Base-by-base conservation (phyloP, 2,329 filamentous ascomycete genomes). In the Cercospora sp. region DNA sequence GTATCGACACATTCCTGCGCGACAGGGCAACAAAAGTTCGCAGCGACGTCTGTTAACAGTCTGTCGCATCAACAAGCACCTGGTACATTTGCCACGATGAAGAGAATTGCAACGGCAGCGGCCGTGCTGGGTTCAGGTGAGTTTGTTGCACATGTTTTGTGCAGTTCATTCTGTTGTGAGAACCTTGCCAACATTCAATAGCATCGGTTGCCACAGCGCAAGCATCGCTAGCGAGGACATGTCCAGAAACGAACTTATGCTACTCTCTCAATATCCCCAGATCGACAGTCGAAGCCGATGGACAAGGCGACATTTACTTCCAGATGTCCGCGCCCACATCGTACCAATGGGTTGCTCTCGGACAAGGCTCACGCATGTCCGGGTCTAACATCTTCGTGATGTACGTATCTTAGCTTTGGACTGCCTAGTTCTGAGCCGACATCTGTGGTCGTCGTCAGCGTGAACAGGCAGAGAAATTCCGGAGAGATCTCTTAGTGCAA, bases 301-400 rank as follows among this genome's bases (percentile, higher is more conserved):
- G 83, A 12, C 80, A 73, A 36, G 86, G 87, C 23, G 84, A 87
- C 68, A 84, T 89, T 63, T 89, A 83, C 77, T 84, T 89, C 73
- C 85, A 87, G 67, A 81, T 89, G 60, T 83, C 81, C 57, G 85
- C 84, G 3, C 86, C 87, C 1, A 82, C 81, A 48, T 80, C 75
- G 5, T 82, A 86, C 73, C 76, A 83, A 77, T 89, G 85, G 84
- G 81, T 87, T 36, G 84, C 81, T 3, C 75, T 89, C 3, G 87
- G 86, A 7, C 85, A 88, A 74, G 87, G 87, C 28, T 78, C 72
- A 1, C 70, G 75, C 20, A 89, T 89, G 87, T 71, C 76, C 16
- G 83, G 82, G 23, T 76, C 87, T 5, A 87, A 87, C 75, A 88
- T 89, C 58, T 88, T 89, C 73, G 78, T 88, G 53, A 79, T 88